Evolutionary conservation across 2,329 filamentous ascomycete species (phyloP), one percentile per base, ranked within the genome.

Genomic region (Fusarium sp.): DNA sequence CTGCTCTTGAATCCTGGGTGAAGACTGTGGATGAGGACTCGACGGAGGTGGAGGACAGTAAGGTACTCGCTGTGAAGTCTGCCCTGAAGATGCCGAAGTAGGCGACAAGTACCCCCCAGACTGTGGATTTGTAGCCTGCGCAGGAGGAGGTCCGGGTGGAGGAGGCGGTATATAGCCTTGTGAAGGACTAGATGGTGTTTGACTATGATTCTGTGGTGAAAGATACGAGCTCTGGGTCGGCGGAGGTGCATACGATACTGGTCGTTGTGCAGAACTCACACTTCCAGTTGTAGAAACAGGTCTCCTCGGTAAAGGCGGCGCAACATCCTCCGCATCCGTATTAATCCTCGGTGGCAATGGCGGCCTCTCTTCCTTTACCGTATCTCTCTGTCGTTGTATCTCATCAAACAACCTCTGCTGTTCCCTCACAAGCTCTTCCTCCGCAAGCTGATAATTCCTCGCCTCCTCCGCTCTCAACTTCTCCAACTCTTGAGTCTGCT

Each of bases 351-450:
- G 65, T 1, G 67, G 67, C 10, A 69, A 60, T 17, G 60, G 65
- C 5, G 60, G 66, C 15, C 49, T 59, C 10, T 54, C 45, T 2
- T 20, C 45, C 2, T 64, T 30, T 30, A 30, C 30, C 10, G 30
- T 35, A 14, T 41, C 17, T 27, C 45, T 63, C n/a, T 56, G 54
- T 18, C 10, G 45, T n/a, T 67, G 44, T 26, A 73, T 73, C 62
- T 73, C 70, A 30, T 70, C 67, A 37, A 64, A 53, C 7, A 72
- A 32, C 4, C 54, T 73, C 35, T 70, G 53, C 40, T 72, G 69
- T 30, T 72, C 70, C 15, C 23, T 60, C 12, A 73, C 20, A 20
- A 73, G 35, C 18, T 73, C 70, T 1, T 70, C 66, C 12, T 67
- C 57, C 0, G 54, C 69, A 12, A 68, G 38, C 18, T 33, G 40